phyloP scores from a whole-genome alignment of 148 eudicot species.

The Chenopodium formosanum region DNA sequence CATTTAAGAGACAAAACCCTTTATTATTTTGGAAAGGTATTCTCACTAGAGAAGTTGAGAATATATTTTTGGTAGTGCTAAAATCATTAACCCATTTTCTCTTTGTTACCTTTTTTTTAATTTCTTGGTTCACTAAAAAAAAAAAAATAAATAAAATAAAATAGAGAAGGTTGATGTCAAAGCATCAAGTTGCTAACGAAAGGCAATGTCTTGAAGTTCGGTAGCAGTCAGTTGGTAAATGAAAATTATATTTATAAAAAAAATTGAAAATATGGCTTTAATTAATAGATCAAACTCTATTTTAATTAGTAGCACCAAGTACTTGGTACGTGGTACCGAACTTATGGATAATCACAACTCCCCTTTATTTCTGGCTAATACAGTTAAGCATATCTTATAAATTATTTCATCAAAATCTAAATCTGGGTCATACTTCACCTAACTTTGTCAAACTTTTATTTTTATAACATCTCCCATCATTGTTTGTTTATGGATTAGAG shows the following conservation, averaged over 20 bases:
- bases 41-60: too few species aligned
- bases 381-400: constrained; percentile 11
- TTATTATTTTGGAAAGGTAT: too few species aligned
- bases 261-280: neutral
- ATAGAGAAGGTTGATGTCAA: too few species aligned
- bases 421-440: constrained; percentile 14
- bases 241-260: neutral
- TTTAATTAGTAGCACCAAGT: neutral
- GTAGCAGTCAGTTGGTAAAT: constrained; percentile 8
- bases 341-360: constrained; percentile 14
- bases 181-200: too few species aligned
- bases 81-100: too few species aligned
- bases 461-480: neutral
- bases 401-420: neutral
- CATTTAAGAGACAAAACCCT: too few species aligned
- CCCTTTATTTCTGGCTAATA: neutral
- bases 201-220: constrained; percentile 11
- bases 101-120: too few species aligned
- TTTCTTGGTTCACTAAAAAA: too few species aligned
- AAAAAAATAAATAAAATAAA: too few species aligned
- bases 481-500: neutral
- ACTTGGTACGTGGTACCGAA: constrained; percentile 10
- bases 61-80: too few species aligned
- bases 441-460: constrained; percentile 1
- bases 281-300: neutral